These are phyloP conservation scores for Zygoascus hellenicus DNA, from an alignment of 1,139 yeast genomes.

Conservation along the genomic window DNA sequence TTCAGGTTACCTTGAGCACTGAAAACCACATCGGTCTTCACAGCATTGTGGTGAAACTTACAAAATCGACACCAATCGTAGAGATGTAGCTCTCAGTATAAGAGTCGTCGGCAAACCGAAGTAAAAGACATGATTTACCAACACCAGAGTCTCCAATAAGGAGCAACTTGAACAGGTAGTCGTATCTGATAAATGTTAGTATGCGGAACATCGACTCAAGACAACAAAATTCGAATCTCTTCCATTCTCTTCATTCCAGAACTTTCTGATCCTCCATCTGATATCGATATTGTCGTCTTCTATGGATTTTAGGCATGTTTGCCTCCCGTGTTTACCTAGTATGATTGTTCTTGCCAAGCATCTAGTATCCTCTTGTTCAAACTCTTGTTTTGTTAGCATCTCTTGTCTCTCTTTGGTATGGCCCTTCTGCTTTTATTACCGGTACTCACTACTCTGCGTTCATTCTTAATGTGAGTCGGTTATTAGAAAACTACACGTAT, in stretches of 20 bases:
- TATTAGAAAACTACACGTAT: slow-evolving; percentile 9
- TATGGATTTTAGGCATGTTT: too few relatives aligned
- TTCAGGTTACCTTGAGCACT: too few relatives aligned
- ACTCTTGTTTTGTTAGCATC: too few relatives aligned
- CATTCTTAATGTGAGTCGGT: slow-evolving; percentile 11
- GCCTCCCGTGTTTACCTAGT: too few relatives aligned
- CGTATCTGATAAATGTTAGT: slow-evolving; percentile 50
- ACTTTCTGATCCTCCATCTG: too few relatives aligned
- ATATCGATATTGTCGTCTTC: too few relatives aligned
- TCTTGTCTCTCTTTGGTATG: too few relatives aligned
- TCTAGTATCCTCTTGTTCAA: too few relatives aligned
- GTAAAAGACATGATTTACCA: slow-evolving; percentile 89
- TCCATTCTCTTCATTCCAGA: too few relatives aligned
- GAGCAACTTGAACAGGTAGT: slow-evolving; percentile 86
- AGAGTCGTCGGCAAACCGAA: slow-evolving; percentile 96
- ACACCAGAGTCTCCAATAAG: slow-evolving; percentile 98
- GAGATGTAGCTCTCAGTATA: slow-evolving; percentile 96
- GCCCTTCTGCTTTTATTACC: too few relatives aligned
- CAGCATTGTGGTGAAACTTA: slow-evolving; percentile 13
- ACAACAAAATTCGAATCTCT: too few relatives aligned
- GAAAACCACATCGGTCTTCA: not conserved
- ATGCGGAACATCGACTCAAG: not conserved
- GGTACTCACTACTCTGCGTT: slow-evolving; percentile 22
- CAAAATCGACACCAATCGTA: slow-evolving; percentile 94
- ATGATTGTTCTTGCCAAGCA: too few relatives aligned